phyloP scores from a whole-genome alignment of 345 rosid genomes.

The Limnanthes douglasii region DNA sequence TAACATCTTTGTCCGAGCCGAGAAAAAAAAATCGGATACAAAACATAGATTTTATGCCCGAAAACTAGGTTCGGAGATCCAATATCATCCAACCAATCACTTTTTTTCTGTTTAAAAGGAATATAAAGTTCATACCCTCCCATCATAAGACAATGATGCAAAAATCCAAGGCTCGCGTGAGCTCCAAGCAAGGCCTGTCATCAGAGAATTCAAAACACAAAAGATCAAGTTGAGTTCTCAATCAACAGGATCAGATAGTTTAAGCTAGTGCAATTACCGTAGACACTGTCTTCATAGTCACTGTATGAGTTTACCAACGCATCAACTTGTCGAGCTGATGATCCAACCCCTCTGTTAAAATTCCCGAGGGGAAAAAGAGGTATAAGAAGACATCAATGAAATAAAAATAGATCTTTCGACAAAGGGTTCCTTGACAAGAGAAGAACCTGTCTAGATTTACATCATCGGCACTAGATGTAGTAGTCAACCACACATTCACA shows the following conservation, averaged over 20 bases:
- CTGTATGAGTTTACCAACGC: slow-evolving; percentile 50
- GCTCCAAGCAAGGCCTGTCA: slow-evolving; percentile 85
- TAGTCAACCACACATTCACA: slow-evolving; percentile 73
- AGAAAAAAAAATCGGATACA: too few species aligned
- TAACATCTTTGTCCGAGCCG: too few species aligned
- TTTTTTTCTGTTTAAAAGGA: not conserved
- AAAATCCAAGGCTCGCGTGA: slow-evolving; percentile 77
- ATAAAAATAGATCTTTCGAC: slow-evolving; percentile 5
- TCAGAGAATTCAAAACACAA: slow-evolving; percentile 2
- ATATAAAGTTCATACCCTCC: slow-evolving; percentile 45
- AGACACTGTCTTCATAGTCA: slow-evolving; percentile 84
- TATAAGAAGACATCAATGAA: not conserved
- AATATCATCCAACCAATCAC: not conserved
- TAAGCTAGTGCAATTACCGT: slow-evolving; percentile 36
- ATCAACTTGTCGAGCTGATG: slow-evolving; percentile 18
- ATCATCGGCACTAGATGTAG: slow-evolving; percentile 29
- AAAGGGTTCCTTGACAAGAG: slow-evolving; percentile 1
- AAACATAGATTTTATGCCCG: too few species aligned
- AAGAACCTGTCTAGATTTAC: slow-evolving; percentile 34
- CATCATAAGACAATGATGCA: slow-evolving; percentile 88
- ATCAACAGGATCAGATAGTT: slow-evolving; percentile 4
- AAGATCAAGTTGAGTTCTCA: slow-evolving; percentile 3
- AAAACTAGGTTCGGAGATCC: not conserved
- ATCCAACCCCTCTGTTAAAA: slow-evolving; percentile 24
- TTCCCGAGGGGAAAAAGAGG: not conserved